A percentile compares a stretch with the other conserved stretches of the same genome.
phyloP scores from a whole-genome alignment of 192 early-diverging fungal species.

The Backusella westeae region DNA sequence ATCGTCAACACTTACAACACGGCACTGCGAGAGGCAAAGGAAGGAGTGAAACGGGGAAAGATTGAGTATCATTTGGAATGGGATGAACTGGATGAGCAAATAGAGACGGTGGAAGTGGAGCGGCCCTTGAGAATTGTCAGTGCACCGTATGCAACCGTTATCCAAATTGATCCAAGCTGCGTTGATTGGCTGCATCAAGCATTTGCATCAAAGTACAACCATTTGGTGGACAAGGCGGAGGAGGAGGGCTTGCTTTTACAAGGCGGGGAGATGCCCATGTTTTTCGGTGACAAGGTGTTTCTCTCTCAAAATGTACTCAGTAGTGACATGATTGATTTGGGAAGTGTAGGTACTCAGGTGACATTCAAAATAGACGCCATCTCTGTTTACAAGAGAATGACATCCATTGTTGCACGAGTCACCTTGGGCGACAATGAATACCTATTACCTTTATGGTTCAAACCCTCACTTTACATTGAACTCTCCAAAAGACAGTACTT shows the following conservation, averaged over 20 bases:
- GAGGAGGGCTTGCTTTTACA: background rate
- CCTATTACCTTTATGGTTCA: conserved; percentile 19
- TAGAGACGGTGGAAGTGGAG: background rate
- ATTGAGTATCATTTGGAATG: background rate
- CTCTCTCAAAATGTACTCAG: background rate
- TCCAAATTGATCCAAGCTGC: background rate
- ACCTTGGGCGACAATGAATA: background rate
- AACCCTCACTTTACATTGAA: conserved; percentile 7
- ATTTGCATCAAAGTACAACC: background rate
- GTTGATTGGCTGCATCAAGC: background rate
- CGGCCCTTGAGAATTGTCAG: background rate
- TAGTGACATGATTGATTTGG: background rate
- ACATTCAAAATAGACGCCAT: background rate
- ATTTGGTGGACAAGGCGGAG: background rate
- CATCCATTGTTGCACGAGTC: background rate
- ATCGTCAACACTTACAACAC: conserved; percentile 16
- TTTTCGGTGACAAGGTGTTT: conserved; percentile 15
- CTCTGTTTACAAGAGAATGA: background rate
- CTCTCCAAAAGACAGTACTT: background rate
- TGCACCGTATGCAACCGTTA: background rate
- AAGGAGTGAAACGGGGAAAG: background rate
- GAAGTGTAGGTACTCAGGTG: background rate
- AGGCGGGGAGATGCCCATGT: conserved; percentile 7
- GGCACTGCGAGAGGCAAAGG: background rate
- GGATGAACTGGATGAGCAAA: background rate